phyloP scores from a whole-genome alignment of 169 alveolate species.

The Plasmodium sp. region DNA sequence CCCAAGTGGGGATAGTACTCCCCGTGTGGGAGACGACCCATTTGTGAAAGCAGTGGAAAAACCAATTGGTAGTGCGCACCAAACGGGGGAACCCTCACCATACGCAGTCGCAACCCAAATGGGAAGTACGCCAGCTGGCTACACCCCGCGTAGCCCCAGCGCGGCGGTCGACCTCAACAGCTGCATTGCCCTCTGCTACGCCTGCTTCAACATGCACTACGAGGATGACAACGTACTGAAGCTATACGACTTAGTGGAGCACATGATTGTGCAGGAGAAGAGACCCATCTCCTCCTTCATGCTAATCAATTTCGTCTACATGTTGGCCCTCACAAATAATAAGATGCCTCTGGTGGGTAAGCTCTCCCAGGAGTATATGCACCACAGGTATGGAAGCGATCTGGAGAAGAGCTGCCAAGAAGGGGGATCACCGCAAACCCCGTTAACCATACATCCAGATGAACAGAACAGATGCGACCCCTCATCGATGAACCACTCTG shows the following conservation, averaged over 20 bases:
- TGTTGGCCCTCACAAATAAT: slow-evolving; percentile 53
- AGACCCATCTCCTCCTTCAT: slow-evolving; percentile 40
- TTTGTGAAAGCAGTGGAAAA: not conserved
- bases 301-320: slow-evolving; percentile 47
- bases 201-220: slow-evolving; percentile 67
- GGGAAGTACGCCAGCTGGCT: not conserved
- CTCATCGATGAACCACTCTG: not conserved
- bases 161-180: slow-evolving; percentile 36
- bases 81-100: no score
- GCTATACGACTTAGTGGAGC: slow-evolving; percentile 56
- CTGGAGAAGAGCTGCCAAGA: slow-evolving; percentile 2
- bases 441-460: not conserved
- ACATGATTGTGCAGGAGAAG: slow-evolving; percentile 49
- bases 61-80: no score
- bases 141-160: not conserved
- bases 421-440: not conserved
- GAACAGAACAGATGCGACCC: not conserved
- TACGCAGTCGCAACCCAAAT: not conserved
- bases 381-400: slow-evolving; percentile 29
- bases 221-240: slow-evolving; percentile 60
- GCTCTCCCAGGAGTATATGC: slow-evolving; percentile 38
- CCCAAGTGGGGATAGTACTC: not conserved
- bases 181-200: slow-evolving; percentile 58
- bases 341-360: slow-evolving; percentile 1
- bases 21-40: not conserved